phyloP scores from a whole-genome alignment of 306 rosid species.

The Astragalus glycyphyllos region DNA sequence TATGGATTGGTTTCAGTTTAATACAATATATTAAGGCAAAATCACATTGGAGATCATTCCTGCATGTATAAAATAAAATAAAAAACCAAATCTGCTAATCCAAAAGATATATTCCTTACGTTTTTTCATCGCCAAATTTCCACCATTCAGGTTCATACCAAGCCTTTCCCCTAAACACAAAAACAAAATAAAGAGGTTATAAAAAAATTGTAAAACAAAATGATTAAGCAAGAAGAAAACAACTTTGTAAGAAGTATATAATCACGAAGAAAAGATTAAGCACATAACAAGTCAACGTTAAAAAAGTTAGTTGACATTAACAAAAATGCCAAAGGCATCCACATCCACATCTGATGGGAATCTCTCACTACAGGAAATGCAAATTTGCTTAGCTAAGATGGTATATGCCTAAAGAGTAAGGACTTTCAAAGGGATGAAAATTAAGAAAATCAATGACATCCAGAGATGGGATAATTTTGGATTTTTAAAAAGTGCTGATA shows the following conservation, averaged over 20 bases:
- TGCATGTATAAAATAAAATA: constrained; percentile 21
- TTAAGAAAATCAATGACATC: constrained; percentile 11
- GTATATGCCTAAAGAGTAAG: constrained; percentile 13
- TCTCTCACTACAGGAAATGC: constrained; percentile 22
- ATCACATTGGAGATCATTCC: neutral
- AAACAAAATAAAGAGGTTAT: constrained; percentile 31
- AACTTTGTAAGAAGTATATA: constrained; percentile 16
- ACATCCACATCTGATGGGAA: constrained; percentile 8
- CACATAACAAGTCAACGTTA: constrained; percentile 4
- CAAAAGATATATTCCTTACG: constrained; percentile 67
- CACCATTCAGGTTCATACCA: constrained; percentile 99
- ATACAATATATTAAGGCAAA: constrained; percentile 7
- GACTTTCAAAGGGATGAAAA: neutral
- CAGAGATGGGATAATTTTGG: constrained; percentile 1
- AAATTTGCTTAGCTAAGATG: constrained; percentile 26
- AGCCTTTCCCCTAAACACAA: constrained; percentile 73
- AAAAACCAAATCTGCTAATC: constrained; percentile 14
- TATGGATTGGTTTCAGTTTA: neutral
- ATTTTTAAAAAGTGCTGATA: neutral
- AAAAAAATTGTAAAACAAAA: constrained; percentile 10
- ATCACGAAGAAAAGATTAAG: constrained; percentile 1
- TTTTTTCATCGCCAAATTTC: constrained; percentile 97
- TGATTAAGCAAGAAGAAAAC: constrained; percentile 30
- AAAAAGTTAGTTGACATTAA: constrained; percentile 21
- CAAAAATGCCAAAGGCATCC: constrained; percentile 24